Evolutionary conservation across 2,329 filamentous ascomycete species (phyloP).

Genomic region (Cercospora brassicicola): DNA sequence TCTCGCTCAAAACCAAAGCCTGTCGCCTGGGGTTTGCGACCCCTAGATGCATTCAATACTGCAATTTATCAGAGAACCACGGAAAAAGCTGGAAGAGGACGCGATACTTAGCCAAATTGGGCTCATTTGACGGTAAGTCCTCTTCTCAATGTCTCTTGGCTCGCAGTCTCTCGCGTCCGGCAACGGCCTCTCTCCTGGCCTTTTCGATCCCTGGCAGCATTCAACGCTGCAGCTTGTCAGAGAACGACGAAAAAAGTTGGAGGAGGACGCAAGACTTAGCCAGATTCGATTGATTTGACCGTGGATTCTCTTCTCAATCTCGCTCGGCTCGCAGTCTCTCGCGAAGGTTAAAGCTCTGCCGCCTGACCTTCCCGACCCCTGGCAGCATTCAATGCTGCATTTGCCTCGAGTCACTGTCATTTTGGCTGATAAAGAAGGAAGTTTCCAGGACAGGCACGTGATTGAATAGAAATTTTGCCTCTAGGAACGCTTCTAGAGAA

Average conservation of each 20-base stretch:
- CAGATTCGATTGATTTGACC: background rate
- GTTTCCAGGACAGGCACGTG: background rate
- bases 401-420: background rate
- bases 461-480: background rate
- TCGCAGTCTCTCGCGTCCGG: background rate
- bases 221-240: background rate
- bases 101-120: background rate
- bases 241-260: background rate
- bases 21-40: no score
- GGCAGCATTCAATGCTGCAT: background rate
- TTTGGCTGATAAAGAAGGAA: background rate
- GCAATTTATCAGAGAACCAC: background rate
- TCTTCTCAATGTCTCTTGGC: background rate
- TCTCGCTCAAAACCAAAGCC: no score
- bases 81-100: background rate
- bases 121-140: background rate
- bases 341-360: background rate
- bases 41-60: no score
- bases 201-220: background rate
- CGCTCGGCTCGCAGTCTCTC: background rate
- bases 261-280: background rate
- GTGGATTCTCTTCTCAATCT: background rate
- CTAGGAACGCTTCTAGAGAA: background rate
- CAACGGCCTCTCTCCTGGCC: background rate
- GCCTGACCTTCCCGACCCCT: background rate